A percentile compares a stretch with the other conserved stretches of the same genome.
Evolutionary conservation across 2,329 filamentous ascomycete genomes (phyloP).

Genomic region (Colletotrichum aenigma): DNA sequence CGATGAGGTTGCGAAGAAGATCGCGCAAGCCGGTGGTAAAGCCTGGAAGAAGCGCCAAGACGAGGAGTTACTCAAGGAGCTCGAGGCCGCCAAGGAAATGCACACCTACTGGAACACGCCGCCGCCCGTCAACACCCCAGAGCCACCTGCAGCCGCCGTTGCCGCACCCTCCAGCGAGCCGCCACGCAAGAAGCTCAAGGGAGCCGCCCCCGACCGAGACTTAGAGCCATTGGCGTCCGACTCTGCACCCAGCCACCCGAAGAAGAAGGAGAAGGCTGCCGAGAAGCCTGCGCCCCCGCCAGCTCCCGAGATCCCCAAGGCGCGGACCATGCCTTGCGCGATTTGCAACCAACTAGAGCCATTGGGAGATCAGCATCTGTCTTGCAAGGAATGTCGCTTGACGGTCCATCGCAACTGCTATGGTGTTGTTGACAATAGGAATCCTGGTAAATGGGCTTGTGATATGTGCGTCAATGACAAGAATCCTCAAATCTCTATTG

Average conservation of each 20-base stretch:
- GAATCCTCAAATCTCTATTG: constrained; percentile 89
- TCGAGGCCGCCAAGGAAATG: constrained; percentile 69
- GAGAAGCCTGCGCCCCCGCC: constrained; percentile 70
- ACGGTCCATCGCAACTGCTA: constrained; percentile 94
- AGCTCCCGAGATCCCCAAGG: constrained; percentile 77
- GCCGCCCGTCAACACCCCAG: constrained; percentile 30
- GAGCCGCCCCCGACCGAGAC: constrained; percentile 52
- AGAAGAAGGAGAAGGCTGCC: constrained; percentile 63
- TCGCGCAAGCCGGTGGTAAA: constrained; percentile 77
- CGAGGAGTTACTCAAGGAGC: constrained; percentile 83
- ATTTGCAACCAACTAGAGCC: constrained; percentile 80
- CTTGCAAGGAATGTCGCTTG: constrained; percentile 86
- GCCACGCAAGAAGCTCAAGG: constrained; percentile 70
- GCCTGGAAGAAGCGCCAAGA: constrained; percentile 90
- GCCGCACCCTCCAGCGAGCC: constrained; percentile 49
- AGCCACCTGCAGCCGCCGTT: constrained; percentile 32
- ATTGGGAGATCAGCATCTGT: constrained; percentile 72
- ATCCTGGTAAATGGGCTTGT: constrained; percentile 85
- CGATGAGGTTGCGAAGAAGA: constrained; percentile 89
- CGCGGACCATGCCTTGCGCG: constrained; percentile 80
- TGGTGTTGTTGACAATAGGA: constrained; percentile 75
- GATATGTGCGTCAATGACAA: constrained; percentile 97
- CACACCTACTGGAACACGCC: constrained; percentile 46
- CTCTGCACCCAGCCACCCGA: constrained; percentile 41
- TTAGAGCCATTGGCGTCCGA: constrained; percentile 51